Percentiles rank a stretch among this genome's conserved stretches.
These are phyloP conservation scores for Colletotrichum lentis DNA, from an alignment of 2,329 filamentous ascomycete genomes.

Conservation along the genomic window DNA sequence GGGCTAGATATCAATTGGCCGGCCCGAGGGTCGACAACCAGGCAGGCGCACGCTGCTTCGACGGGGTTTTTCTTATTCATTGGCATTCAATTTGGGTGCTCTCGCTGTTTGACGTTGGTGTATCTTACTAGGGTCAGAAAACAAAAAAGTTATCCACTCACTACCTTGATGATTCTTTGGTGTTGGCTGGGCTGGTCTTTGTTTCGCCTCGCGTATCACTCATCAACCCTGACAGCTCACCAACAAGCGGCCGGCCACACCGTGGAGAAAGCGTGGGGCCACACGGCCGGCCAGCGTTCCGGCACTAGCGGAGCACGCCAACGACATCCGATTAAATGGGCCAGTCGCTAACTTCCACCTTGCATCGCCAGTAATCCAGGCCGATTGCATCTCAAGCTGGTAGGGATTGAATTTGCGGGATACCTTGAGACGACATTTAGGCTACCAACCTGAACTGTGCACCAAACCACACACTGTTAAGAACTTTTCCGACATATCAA, in stretches of 20 bases:
- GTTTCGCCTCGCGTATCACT: background rate
- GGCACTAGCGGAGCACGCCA: conserved; percentile 27
- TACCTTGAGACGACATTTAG: background rate
- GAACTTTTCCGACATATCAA: background rate
- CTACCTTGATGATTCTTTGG: background rate
- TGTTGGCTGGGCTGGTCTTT: background rate
- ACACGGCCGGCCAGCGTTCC: conserved; percentile 22
- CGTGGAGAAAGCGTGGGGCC: conserved; percentile 16
- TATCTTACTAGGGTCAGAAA: background rate
- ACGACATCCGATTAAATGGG: conserved; percentile 25
- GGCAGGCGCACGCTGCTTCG: background rate
- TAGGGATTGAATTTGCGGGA: background rate
- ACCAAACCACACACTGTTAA: no score
- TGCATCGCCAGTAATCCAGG: background rate
- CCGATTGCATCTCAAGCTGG: background rate
- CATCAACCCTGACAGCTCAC: no score
- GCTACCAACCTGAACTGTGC: background rate
- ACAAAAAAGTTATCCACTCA: background rate
- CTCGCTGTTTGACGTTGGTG: background rate
- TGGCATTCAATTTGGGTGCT: background rate
- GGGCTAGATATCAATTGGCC: background rate
- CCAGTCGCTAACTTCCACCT: background rate
- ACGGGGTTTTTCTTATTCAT: background rate
- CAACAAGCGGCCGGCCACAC: background rate
- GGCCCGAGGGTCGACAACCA: background rate